Evolutionary conservation across 768 basidiomycete genomes (phyloP).

Genomic region (Mycena latifolia): DNA sequence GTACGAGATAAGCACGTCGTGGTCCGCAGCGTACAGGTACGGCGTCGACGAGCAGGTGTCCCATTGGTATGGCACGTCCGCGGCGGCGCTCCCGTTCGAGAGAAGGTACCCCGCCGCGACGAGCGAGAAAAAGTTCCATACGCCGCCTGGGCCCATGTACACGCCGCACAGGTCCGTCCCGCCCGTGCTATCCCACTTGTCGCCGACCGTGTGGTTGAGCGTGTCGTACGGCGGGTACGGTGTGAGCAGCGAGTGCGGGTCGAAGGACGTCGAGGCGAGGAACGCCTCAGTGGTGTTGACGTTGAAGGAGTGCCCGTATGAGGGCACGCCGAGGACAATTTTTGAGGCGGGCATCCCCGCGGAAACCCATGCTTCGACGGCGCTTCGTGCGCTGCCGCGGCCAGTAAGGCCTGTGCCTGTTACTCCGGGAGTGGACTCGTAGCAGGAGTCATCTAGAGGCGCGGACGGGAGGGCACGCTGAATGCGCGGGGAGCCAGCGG

Average conservation of each 20-base stretch:
- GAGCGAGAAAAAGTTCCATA: conserved; percentile 76
- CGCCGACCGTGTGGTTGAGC: conserved; percentile 64
- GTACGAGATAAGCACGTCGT: conserved; percentile 60
- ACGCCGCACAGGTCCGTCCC: conserved; percentile 70
- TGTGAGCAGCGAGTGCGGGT: conserved; percentile 44
- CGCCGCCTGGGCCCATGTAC: conserved; percentile 61
- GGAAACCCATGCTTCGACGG: conserved; percentile 76
- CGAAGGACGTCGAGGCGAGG: conserved; percentile 40
- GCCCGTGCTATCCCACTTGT: conserved; percentile 70
- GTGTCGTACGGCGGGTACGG: conserved; percentile 68
- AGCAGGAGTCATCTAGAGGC: conserved; percentile 85
- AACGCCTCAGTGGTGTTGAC: conserved; percentile 63
- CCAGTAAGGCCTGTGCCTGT: conserved; percentile 58
- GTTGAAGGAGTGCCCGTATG: conserved; percentile 85
- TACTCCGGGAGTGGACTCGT: conserved; percentile 42
- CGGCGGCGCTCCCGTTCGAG: conserved; percentile 58
- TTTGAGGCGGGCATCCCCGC: conserved; percentile 80
- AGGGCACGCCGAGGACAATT: conserved; percentile 85
- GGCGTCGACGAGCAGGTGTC: conserved; percentile 78
- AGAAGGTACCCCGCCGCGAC: conserved; percentile 68
- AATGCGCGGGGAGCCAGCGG: conserved; percentile 60
- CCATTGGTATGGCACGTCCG: conserved; percentile 64
- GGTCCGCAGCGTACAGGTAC: conserved; percentile 61
- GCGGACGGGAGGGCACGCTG: conserved; percentile 72
- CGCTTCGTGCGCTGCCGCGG: conserved; percentile 79